Evolutionary conservation across 164 flowering plant species (phyloP).

Genomic region (Tetracentron sinense): DNA sequence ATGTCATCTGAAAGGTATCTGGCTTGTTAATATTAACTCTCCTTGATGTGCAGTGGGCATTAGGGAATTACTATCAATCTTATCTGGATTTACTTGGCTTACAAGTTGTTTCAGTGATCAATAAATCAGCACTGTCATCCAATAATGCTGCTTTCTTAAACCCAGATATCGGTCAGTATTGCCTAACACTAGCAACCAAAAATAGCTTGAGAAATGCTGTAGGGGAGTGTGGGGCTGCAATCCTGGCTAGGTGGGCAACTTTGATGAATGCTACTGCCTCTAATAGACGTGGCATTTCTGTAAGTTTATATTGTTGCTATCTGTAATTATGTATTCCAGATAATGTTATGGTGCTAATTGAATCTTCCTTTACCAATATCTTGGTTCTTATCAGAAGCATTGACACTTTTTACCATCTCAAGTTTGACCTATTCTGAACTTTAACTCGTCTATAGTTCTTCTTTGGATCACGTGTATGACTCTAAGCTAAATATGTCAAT

Average conservation of each 20-base stretch:
- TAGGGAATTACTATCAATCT: slow-evolving; percentile 70
- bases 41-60: slow-evolving; percentile 66
- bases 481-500: not conserved
- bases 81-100: slow-evolving; percentile 51
- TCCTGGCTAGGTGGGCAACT: slow-evolving; percentile 66
- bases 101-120: slow-evolving; percentile 20
- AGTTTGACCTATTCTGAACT: not conserved
- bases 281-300: slow-evolving; percentile 79
- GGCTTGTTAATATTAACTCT: slow-evolving; percentile 9
- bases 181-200: slow-evolving; percentile 56
- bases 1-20: slow-evolving; percentile 1
- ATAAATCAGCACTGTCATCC: slow-evolving; percentile 26
- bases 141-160: slow-evolving; percentile 47
- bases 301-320: slow-evolving; percentile 39
- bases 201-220: slow-evolving; percentile 68
- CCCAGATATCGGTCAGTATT: slow-evolving; percentile 76
- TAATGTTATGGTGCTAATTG: not conserved
- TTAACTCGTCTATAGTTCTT: not conserved
- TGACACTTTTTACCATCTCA: not conserved
- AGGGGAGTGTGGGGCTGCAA: slow-evolving; percentile 63
- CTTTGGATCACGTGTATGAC: not conserved
- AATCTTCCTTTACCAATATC: not conserved
- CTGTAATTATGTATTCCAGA: slow-evolving; percentile 1
- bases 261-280: slow-evolving; percentile 66
- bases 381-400: not conserved